Base-by-base conservation (phyloP, 495 filamentous ascomycete genomes). In the Aspergillus homomorphus region DNA sequence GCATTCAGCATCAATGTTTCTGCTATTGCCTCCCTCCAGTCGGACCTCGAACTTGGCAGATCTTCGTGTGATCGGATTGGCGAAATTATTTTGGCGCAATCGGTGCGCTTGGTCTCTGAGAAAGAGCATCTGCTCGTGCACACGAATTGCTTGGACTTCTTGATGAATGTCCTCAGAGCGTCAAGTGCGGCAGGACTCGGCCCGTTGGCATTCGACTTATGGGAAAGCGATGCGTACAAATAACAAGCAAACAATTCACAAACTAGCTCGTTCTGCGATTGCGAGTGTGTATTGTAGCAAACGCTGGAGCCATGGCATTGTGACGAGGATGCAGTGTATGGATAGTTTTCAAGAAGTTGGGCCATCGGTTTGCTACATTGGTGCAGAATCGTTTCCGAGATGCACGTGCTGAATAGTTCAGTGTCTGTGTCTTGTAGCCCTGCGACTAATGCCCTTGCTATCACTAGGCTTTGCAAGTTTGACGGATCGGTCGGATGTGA, bases 21-120 rank as follows among this genome's bases (percentile, higher is more conserved):
- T 1, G 67, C 62, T 5, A 86, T 54, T 1, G 65, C 68, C 14
- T 66, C 59, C 56, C 71, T 77, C 83, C 80, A 85, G 55, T 82
- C 67, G 41, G 69, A 62, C 26, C 66, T 74, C 20, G 67, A 22
- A 49, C 33, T 30, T 0, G 59, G 53, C 10, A 58, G 23, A 15
- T 54, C 54, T 3, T 67, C 58, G 19, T 38, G 54, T 12, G 42
- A 52, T 21, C 62, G 52, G 12, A 53, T 65, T 6, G 64, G 33
- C 7, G 45, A 22, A 9, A 68, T 21, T 0, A 53, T 30, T 16
- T 44, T 23, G 18, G 58, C 62, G 38, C 61, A 54, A 15, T 66
- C 50, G 4, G 57, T 52, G 24, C 61, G 44, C 12, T 55, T 59
- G n/a, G 43, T 26, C 19, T 44, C 54, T 0, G 62, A 60, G 28